Base-by-base conservation (phyloP, 768 basidiomycete genomes). In the Pulveroboletus sp. region DNA sequence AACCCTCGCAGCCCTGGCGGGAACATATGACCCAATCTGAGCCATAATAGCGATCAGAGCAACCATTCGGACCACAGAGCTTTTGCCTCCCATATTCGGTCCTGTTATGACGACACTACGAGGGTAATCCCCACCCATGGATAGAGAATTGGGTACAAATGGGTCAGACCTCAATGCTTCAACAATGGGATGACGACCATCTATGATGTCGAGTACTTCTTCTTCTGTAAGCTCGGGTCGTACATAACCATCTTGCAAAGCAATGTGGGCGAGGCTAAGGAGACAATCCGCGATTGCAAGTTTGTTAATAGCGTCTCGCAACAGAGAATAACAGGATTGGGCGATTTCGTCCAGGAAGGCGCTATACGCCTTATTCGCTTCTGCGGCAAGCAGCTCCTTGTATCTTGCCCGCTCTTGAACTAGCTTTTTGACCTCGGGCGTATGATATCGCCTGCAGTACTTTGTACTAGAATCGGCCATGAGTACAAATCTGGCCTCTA, bases 111-210 rank as follows among this genome's bases (percentile, higher is more conserved):
- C 78, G 65, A 84, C 83, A 62, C 72, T 80, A 38, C 78, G 69
- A 4, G 80, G 66, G 17, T 69, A 62, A 13, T 62, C 73, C 15
- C 71, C 76, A 8, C 85, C 85, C 63, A 96, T 81, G 1, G 68
- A 59, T 15, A 95, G 67, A 11, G 82, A 78, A 64, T 96, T 97
- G 3, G 92, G 85, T 1, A 97, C 84, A 68, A 91, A 95, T 2
- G 93, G 90, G 53, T 89, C 82, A 1, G 83, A 70, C 35, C 82
- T 74, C 18, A 93, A 69, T 8, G 77, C 77, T 65, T 96, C 94
- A 14, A 94, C 81, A 81, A 98, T 92, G 0, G 95, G 95, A 72
- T 99, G 95, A 10, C 93, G 78, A 0, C 91, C 94, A n/a, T 84
- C 81, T 10, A 76, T 68, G 28, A 97, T 87, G 52, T 89, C 83